Evolutionary conservation across 2,329 filamentous ascomycete species (phyloP).

Genomic region (Alternaria novae-zelandiae): DNA sequence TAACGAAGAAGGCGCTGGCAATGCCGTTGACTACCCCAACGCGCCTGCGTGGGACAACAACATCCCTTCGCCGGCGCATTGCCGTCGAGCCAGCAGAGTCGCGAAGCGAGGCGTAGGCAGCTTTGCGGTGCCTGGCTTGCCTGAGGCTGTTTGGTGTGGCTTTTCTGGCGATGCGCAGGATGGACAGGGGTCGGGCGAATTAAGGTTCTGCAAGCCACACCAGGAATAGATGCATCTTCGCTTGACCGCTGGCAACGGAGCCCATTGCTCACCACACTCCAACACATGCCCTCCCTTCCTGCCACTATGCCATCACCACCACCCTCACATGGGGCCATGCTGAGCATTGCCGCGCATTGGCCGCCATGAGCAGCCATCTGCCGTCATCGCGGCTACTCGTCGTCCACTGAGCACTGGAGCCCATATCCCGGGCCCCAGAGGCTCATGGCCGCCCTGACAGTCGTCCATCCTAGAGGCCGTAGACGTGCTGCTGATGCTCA

Average conservation of each 20-base stretch:
- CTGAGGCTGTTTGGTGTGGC: slow-evolving; percentile 30
- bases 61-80: slow-evolving; percentile 23
- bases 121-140: slow-evolving; percentile 33
- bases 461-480: slow-evolving; percentile 24
- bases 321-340: slow-evolving; percentile 30
- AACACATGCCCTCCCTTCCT: slow-evolving; percentile 34
- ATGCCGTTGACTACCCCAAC: slow-evolving; percentile 13
- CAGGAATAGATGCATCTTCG: slow-evolving; percentile 46
- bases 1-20: slow-evolving; percentile 17
- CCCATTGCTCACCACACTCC: slow-evolving; percentile 43
- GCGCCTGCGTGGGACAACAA: slow-evolving; percentile 29
- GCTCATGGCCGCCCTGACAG: slow-evolving; percentile 30
- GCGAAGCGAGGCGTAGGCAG: slow-evolving; percentile 5
- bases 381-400: slow-evolving; percentile 29
- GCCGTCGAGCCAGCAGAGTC: slow-evolving; percentile 13
- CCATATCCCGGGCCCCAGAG: slow-evolving; percentile 21
- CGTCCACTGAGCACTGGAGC: slow-evolving; percentile 17
- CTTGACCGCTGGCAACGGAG: slow-evolving; percentile 26
- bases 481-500: slow-evolving; percentile 33
- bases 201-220: slow-evolving; percentile 50
- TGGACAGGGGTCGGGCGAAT: slow-evolving; percentile 36
- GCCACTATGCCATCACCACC: slow-evolving; percentile 25
- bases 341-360: slow-evolving; percentile 34
- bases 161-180: slow-evolving; percentile 34
- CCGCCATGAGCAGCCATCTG: slow-evolving; percentile 28